phyloP scores from a whole-genome alignment of 208 protist genomes.

The Blastocrithidia nonstop region DNA sequence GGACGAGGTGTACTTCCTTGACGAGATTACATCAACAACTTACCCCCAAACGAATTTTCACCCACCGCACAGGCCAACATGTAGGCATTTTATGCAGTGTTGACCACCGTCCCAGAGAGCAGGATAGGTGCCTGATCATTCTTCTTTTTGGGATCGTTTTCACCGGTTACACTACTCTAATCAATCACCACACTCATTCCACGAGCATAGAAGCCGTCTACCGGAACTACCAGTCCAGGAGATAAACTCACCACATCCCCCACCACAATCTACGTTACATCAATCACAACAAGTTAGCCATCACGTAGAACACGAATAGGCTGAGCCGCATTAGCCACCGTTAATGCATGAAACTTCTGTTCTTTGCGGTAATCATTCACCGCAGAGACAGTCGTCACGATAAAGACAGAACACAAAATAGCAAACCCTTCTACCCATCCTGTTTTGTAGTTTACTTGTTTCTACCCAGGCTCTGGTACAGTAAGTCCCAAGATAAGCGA shows the following conservation, averaged over 20 bases:
- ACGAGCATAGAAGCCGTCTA: conserved; percentile 87
- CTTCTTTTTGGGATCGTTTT: conserved; percentile 81
- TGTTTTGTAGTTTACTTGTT: conserved; percentile 45
- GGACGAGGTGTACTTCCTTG: conserved; percentile 13
- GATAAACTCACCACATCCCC: conserved; percentile 89
- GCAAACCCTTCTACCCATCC: conserved; percentile 94
- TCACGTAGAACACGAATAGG: no score
- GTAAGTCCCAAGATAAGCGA: conserved; percentile 67
- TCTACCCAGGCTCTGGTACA: conserved; percentile 43
- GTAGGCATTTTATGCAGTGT: conserved; percentile 65
- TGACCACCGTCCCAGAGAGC: conserved; percentile 82
- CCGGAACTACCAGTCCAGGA: conserved; percentile 77
- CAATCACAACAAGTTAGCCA: no score
- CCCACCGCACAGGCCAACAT: conserved; percentile 90
- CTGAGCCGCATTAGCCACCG: conserved; percentile 81
- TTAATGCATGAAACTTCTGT: conserved; percentile 83
- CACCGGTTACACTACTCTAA: conserved; percentile 89
- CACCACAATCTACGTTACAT: conserved; percentile 91
- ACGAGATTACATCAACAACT: conserved; percentile 66
- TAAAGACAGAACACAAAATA: conserved; percentile 90
- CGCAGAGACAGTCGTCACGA: conserved; percentile 88
- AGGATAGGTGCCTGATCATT: conserved; percentile 53
- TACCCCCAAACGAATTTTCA: conserved; percentile 78
- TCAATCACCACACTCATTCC: conserved; percentile 73
- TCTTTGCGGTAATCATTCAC: conserved; percentile 93